These are phyloP conservation scores for Ambrosia hybrid DNA, from an alignment of 140 eudicot genomes.

Conservation along the genomic window DNA sequence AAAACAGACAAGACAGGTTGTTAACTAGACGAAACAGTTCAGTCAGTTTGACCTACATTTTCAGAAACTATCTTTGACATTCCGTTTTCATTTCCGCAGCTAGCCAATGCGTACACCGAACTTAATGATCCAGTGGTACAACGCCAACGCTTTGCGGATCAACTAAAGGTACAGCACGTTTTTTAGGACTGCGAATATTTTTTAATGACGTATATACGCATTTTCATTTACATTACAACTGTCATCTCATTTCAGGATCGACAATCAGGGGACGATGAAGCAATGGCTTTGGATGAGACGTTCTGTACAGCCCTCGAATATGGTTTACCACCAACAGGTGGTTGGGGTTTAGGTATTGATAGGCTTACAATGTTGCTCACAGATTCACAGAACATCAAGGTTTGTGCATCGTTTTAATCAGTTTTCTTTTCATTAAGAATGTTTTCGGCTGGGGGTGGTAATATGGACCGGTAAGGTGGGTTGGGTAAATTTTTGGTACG, in stretches of 20 bases:
- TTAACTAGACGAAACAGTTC: neutral
- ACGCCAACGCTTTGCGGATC: constrained; percentile 93
- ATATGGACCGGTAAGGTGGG: no score
- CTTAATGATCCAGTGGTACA: constrained; percentile 95
- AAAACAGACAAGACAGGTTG: neutral
- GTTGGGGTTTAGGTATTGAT: constrained; percentile 97
- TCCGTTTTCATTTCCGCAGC: constrained; percentile 33
- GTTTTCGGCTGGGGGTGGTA: no score
- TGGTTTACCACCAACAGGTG: constrained; percentile 96
- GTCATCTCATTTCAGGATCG: constrained; percentile 60
- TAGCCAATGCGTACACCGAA: constrained; percentile 94
- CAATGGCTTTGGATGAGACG: constrained; percentile 94
- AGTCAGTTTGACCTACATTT: neutral
- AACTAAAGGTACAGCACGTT: constrained; percentile 61
- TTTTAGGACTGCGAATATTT: neutral
- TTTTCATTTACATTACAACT: neutral
- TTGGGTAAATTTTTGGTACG: no score
- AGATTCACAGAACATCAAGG: constrained; percentile 96
- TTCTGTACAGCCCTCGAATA: constrained; percentile 91
- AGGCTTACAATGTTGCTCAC: constrained; percentile 85
- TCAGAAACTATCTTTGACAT: neutral
- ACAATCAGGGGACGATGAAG: constrained; percentile 97
- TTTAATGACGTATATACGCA: neutral
- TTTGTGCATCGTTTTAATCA: constrained; percentile 15
- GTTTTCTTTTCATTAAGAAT: neutral